Base-by-base conservation (phyloP, 352 stramenopile species). In the Blastocystis sp. region DNA sequence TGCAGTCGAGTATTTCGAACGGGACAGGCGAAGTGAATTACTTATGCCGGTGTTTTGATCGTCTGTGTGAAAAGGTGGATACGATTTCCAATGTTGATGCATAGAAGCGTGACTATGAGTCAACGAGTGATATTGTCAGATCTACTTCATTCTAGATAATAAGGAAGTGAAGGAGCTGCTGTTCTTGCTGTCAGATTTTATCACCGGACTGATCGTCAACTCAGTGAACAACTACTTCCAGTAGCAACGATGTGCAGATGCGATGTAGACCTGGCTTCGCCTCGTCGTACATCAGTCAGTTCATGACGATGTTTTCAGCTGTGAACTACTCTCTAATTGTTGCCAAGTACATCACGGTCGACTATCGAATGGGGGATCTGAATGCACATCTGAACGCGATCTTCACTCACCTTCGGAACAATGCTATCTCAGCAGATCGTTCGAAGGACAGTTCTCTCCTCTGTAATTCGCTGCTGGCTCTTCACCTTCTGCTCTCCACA, bases 161-260 rank as follows among this genome's bases (percentile, higher is more conserved):
- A 37, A 23, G 7, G 23, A n/a, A 34, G 37, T 80, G 8, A 34
- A 37, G 15, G 26, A 80, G 11, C 20, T 80, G 11, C 55, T 80
- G 18, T 15, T 23, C 18, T 47, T 23, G n/a, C 47, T 34, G 34
- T 61, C 26, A 15, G 37, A 63, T 7, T 26, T 61, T 1, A 80
- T 80, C n/a, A 23, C 64, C 26, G 70, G 70, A 8, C 53, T 80
- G 39, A 13, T 80, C 3, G 53, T 62, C 70, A 80, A 11, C 55
- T 11, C 39, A 9, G 50, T 80, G 0, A 64, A 64, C 43, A 80
- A 80, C 45, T 80, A 66, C 45, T 80, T 47, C 55, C 70, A 80
- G 70, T 80, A 29, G 11, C 45, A 34, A 3, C 70, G 54, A 29
- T 56, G 6, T 61, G 4, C 34, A 15, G 15, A n/a, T 56, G 29